These are phyloP conservation scores for Naganishia friedmannii DNA, from an alignment of 768 basidiomycete genomes.

Conservation along the genomic window DNA sequence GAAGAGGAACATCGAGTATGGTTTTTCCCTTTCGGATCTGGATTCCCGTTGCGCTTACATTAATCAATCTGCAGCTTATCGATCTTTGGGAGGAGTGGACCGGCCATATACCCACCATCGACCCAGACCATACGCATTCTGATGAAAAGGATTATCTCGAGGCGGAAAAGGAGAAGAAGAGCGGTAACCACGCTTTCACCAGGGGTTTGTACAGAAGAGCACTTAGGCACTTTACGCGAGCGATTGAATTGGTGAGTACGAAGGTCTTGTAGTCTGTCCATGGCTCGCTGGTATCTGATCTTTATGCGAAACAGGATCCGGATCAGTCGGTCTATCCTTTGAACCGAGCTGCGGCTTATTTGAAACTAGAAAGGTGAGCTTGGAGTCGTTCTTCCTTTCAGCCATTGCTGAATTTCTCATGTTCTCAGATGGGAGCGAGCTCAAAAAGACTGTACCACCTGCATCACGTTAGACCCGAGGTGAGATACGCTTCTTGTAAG, in stretches of 20 bases:
- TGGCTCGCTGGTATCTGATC: background rate
- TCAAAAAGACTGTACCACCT: constrained; percentile 28
- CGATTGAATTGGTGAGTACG: constrained; percentile 28
- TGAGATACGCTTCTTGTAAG: background rate
- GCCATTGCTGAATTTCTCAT: background rate
- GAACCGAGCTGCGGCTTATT: constrained; percentile 85
- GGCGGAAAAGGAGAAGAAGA: constrained; percentile 33
- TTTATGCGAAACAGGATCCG: constrained; percentile 23
- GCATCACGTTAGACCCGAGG: constrained; percentile 31
- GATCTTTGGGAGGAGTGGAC: constrained; percentile 24
- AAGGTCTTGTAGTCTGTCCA: background rate
- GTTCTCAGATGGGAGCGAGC: constrained; percentile 20
- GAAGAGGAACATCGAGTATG: constrained; percentile 24
- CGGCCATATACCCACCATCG: constrained; percentile 8
- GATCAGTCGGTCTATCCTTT: constrained; percentile 28
- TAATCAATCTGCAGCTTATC: background rate
- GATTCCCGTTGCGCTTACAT: background rate
- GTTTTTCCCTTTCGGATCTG: too few species aligned
- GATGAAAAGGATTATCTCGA: constrained; percentile 20
- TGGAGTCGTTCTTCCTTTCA: background rate
- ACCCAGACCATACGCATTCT: constrained; percentile 10
- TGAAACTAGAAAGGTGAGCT: constrained; percentile 88
- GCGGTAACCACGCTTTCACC: constrained; percentile 28
- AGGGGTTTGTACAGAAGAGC: constrained; percentile 29
- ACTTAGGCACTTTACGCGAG: constrained; percentile 27